These are phyloP conservation scores for Naganishia vishniacii DNA, from an alignment of 768 basidiomycete species.

Conservation along the genomic window DNA sequence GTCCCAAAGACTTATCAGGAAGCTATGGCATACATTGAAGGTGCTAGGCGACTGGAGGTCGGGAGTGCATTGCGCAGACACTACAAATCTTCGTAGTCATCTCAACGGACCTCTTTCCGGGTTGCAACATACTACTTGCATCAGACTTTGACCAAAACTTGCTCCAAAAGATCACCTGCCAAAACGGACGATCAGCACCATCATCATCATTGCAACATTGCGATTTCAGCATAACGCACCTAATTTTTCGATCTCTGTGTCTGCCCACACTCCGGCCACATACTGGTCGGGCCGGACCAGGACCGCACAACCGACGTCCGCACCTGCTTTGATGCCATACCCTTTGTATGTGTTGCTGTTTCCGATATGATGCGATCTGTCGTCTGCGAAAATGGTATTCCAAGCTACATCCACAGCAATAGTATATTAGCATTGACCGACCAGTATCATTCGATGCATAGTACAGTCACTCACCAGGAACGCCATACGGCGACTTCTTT, in stretches of 20 bases:
- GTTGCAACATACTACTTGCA: not conserved
- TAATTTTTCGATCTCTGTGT: slow-evolving; percentile 15
- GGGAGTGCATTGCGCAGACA: slow-evolving; percentile 61
- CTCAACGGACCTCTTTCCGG: not conserved
- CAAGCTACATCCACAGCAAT: not conserved
- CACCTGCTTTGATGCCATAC: slow-evolving; percentile 11
- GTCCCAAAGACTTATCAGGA: slow-evolving; percentile 52
- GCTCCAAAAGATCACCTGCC: slow-evolving; percentile 8
- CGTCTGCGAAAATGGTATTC: slow-evolving; percentile 24
- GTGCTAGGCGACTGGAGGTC: slow-evolving; percentile 64
- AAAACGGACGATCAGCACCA: not conserved
- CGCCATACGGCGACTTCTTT: slow-evolving; percentile 16
- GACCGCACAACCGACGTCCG: slow-evolving; percentile 11
- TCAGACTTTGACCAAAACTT: slow-evolving; percentile 7
- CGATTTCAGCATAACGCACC: not conserved
- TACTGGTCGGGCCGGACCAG: slow-evolving; percentile 22
- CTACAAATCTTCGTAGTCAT: slow-evolving; percentile 31
- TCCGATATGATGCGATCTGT: slow-evolving; percentile 15
- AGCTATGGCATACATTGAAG: slow-evolving; percentile 80
- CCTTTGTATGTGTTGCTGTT: slow-evolving; percentile 18
- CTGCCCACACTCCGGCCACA: slow-evolving; percentile 19
- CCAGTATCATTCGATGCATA: not conserved
- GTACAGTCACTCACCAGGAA: slow-evolving; percentile 1
- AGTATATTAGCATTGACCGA: not conserved
- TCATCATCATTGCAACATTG: not conserved